A percentile compares a stretch with the other conserved stretches of the same genome.
phyloP scores from a whole-genome alignment of 2,329 filamentous ascomycete species.

The Alternaria triticimaculans region DNA sequence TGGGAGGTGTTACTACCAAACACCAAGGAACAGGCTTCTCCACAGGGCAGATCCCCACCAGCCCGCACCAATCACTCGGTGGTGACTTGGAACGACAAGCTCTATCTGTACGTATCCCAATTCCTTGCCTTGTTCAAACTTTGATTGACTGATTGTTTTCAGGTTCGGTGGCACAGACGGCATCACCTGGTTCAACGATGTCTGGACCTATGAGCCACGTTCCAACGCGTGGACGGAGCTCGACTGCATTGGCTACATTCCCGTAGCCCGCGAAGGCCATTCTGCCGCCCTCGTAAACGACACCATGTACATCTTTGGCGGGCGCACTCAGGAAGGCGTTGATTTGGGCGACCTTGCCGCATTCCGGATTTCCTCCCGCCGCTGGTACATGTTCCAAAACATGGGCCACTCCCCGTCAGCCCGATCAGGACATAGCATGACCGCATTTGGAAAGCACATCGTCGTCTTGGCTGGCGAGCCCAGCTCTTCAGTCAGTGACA shows the following conservation, averaged over 20 bases:
- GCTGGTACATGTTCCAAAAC: slow-evolving; percentile 99
- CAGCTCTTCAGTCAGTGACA: slow-evolving; percentile 80
- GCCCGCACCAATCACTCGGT: slow-evolving; percentile 94
- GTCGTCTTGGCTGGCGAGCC: slow-evolving; percentile 94
- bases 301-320: slow-evolving; percentile 99
- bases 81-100: slow-evolving; percentile 88
- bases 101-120: slow-evolving; percentile 70
- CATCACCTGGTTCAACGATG: slow-evolving; percentile 97
- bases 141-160: slow-evolving; percentile 17
- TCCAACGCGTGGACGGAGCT: slow-evolving; percentile 84
- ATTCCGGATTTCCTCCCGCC: slow-evolving; percentile 77
- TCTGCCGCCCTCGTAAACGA: slow-evolving; percentile 92
- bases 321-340: slow-evolving; percentile 88
- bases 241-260: slow-evolving; percentile 98
- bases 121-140: slow-evolving; percentile 57
- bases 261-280: slow-evolving; percentile 90
- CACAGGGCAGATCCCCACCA: slow-evolving; percentile 63
- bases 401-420: slow-evolving; percentile 97
- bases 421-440: slow-evolving; percentile 97
- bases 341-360: slow-evolving; percentile 94
- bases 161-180: slow-evolving; percentile 99
- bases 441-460: slow-evolving; percentile 88
- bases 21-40: slow-evolving; percentile 62
- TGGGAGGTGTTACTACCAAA: slow-evolving; percentile 93
- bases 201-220: slow-evolving; percentile 92